Evolutionary conservation across 495 filamentous ascomycete species (phyloP), one percentile per base, ranked within the genome.

Genomic region (Neurospora hispaniola): DNA sequence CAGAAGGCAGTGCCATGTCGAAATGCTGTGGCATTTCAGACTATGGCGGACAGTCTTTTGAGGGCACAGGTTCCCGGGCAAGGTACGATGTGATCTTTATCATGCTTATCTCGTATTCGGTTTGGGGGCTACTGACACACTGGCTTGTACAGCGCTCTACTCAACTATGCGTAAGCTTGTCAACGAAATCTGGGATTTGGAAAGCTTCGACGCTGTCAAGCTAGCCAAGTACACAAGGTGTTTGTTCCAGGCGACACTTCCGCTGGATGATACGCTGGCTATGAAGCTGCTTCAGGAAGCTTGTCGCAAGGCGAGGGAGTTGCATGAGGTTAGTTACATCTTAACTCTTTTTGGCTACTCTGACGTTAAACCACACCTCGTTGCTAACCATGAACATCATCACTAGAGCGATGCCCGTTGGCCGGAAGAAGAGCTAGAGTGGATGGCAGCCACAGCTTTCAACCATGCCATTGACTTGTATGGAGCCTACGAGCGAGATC

Each of bases 381-480:
- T 68, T 10, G 6, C 42, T 43, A 48, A 44, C 20, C 20, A 27
- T 27, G 20, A 54, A 5, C 20, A 5, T 27, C 46, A 6, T 12
- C 20, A 54, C 20, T 35, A 87, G 84, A 80, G 73, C 69, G 74
- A 83, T 14, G 79, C 85, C 14, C 77, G 77, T 4, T 96, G 93
- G 77, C 92, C 92, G 5, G 73, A 80, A 11, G 86, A 88, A 8
- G 94, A 97, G 74, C 81, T 97, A 3, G 89, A 92, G 75, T 94
- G 92, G 90, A 87, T 98, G 40, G 89, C 90, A 1, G 88, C 88
- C 0, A 88, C 86, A 3, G 81, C 90, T 0, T 97, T 96, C 83
- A 96, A 96, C 74, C 88, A 86, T 54, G 90, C 90, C 0, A 86
- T 94, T 27, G 93, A 96, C 73, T 88, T 90, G 59, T 94, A 92